A percentile compares a stretch with the other conserved stretches of the same genome.
These are phyloP conservation scores for Medicago arabica DNA, from an alignment of 306 rosid genomes.

Conservation along the genomic window DNA sequence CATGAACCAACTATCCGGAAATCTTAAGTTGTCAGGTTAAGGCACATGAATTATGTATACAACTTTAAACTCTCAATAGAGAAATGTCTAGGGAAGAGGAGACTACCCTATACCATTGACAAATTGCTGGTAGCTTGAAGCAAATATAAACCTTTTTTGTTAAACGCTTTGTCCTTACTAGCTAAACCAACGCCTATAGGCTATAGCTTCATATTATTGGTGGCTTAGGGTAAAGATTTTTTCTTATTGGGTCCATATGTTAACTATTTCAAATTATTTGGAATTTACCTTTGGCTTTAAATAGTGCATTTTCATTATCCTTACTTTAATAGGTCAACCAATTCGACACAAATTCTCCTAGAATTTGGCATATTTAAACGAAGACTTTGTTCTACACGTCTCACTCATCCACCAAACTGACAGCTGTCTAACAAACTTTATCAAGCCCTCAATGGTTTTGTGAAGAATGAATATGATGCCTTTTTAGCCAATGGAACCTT, in stretches of 20 bases:
- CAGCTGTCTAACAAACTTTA: background rate
- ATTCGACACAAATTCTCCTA: background rate
- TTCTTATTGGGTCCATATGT: slow-evolving; percentile 11
- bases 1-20: slow-evolving; percentile 5
- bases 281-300: background rate
- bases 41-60: background rate
- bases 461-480: background rate
- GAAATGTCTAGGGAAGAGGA: slow-evolving; percentile 15
- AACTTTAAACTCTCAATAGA: background rate
- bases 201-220: background rate
- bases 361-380: background rate
- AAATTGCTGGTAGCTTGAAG: slow-evolving; percentile 20
- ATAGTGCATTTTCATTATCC: background rate
- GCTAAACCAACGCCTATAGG: background rate
- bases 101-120: background rate
- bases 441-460: slow-evolving; percentile 1
- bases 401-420: background rate
- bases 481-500: background rate
- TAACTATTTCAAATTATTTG: background rate
- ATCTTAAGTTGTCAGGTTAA: background rate
- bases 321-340: background rate
- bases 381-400: background rate
- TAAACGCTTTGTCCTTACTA: slow-evolving; percentile 13
- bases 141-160: background rate
- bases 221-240: background rate